These are phyloP conservation scores for Linaria vulgaris DNA, from an alignment of 257 asterid genomes.

Conservation along the genomic window DNA sequence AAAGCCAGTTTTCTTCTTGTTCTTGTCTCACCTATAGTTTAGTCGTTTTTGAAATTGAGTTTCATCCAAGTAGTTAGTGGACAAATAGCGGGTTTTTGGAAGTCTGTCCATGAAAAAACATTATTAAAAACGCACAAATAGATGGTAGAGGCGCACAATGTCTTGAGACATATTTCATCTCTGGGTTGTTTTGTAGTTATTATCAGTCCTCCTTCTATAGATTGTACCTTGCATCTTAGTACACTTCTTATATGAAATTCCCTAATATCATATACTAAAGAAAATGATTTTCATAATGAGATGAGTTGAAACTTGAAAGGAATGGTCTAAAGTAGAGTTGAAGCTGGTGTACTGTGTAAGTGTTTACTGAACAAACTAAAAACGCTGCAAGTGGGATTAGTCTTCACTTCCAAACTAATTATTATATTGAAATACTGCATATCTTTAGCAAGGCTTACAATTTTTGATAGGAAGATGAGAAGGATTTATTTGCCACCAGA, in stretches of 20 bases:
- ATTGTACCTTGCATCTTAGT: background rate
- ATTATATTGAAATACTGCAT: background rate
- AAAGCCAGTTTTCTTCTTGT: conserved; percentile 24
- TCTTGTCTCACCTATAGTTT: conserved; percentile 1
- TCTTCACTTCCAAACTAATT: background rate
- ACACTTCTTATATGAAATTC: background rate
- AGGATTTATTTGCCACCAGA: background rate
- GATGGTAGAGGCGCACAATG: background rate
- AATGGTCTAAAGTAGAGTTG: background rate
- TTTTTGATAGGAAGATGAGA: background rate
- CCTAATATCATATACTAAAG: background rate
- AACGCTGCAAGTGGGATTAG: background rate
- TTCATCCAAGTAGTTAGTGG: no score
- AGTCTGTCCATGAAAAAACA: background rate
- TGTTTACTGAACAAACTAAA: background rate
- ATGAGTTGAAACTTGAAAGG: background rate
- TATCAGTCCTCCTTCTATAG: background rate
- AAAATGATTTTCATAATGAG: no score
- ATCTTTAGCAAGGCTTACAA: background rate
- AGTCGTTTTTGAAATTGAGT: background rate
- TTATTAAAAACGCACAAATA: background rate
- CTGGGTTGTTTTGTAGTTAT: background rate
- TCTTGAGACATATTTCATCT: background rate
- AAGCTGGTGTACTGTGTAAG: background rate
- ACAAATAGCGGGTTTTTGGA: background rate